phyloP scores from a whole-genome alignment of 495 filamentous ascomycete species.

The Talaromyces adpressus region DNA sequence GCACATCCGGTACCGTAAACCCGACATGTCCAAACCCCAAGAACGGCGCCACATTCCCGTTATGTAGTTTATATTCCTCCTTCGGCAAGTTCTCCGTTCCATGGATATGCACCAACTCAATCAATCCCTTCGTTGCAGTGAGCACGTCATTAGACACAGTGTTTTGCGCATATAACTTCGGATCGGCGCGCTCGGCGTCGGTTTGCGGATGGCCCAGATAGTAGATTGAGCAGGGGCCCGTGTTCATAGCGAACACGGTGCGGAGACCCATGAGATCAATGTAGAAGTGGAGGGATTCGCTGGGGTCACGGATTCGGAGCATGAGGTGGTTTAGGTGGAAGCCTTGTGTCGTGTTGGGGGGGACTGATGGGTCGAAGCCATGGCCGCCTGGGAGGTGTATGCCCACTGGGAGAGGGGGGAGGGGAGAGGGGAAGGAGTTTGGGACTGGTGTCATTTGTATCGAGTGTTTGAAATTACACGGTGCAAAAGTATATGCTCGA shows the following conservation, averaged over 20 bases:
- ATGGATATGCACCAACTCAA: neutral
- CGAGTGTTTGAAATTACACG: neutral
- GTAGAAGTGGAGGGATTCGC: slow-evolving; percentile 37
- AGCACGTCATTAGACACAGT: neutral
- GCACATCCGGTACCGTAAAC: neutral
- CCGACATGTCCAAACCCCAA: neutral
- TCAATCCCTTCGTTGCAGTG: neutral
- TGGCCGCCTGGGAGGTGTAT: slow-evolving; percentile 19
- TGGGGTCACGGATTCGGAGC: slow-evolving; percentile 32
- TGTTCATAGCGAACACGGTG: slow-evolving; percentile 38
- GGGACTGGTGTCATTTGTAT: neutral
- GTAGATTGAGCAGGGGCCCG: slow-evolving; percentile 36
- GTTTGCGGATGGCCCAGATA: slow-evolving; percentile 34
- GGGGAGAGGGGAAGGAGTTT: neutral
- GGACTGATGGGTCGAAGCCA: slow-evolving; percentile 21
- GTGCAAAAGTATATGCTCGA: neutral
- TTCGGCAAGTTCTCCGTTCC: neutral
- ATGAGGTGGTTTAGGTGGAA: slow-evolving; percentile 42
- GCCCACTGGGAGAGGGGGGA: neutral
- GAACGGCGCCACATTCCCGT: neutral
- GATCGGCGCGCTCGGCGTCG: slow-evolving; percentile 13
- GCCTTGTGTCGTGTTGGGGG: slow-evolving; percentile 25
- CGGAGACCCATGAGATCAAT: slow-evolving; percentile 41
- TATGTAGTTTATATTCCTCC: neutral
- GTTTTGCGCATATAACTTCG: slow-evolving; percentile 19